A percentile compares a stretch with the other conserved stretches of the same genome.
Conservation (phyloP, 108 stramenopile genomes). For the Bacterosira constricta region DNA sequence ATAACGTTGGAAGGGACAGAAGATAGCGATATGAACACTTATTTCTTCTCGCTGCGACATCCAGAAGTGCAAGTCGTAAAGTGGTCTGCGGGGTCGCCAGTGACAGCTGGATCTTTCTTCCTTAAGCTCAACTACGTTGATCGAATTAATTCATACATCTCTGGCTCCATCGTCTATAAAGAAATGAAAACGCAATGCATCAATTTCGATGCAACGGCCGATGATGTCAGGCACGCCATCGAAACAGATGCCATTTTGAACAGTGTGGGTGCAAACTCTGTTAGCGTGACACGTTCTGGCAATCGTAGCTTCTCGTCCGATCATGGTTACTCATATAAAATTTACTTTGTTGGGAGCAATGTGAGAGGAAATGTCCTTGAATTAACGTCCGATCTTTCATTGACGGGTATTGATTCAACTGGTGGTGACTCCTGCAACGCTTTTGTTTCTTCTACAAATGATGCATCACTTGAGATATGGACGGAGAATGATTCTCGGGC, state of each 20-base stretch:
- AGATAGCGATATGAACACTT: slow-evolving; percentile 28
- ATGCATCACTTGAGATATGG: slow-evolving; percentile 45
- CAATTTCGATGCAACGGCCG: slow-evolving; percentile 48
- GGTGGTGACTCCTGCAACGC: slow-evolving; percentile 43
- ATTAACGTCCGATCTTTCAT: slow-evolving; percentile 29
- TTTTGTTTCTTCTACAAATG: slow-evolving; percentile 51
- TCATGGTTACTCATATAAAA: slow-evolving; percentile 65
- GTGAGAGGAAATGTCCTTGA: slow-evolving; percentile 58
- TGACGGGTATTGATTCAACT: slow-evolving; percentile 45
- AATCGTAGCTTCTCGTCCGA: slow-evolving; percentile 50
- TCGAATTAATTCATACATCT: slow-evolving; percentile 21
- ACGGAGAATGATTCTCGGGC: slow-evolving; percentile 51
- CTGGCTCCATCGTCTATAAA: slow-evolving; percentile 37
- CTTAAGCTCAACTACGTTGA: slow-evolving; percentile 44
- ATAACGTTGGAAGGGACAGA: slow-evolving; percentile 34
- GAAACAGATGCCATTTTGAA: slow-evolving; percentile 46
- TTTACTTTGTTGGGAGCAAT: slow-evolving; percentile 56
- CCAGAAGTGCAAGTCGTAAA: slow-evolving; percentile 51
- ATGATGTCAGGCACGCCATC: slow-evolving; percentile 62
- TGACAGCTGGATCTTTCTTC: slow-evolving; percentile 49
- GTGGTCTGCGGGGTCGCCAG: slow-evolving; percentile 40
- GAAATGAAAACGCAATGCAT: slow-evolving; percentile 65
- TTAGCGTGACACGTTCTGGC: slow-evolving; percentile 51
- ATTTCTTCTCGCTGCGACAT: slow-evolving; percentile 44
- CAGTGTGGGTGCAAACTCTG: slow-evolving; percentile 37